A percentile compares a stretch with the other conserved stretches of the same genome.
These are phyloP conservation scores for Wakefieldia striispora DNA, from an alignment of 768 basidiomycete genomes.

Conservation along the genomic window DNA sequence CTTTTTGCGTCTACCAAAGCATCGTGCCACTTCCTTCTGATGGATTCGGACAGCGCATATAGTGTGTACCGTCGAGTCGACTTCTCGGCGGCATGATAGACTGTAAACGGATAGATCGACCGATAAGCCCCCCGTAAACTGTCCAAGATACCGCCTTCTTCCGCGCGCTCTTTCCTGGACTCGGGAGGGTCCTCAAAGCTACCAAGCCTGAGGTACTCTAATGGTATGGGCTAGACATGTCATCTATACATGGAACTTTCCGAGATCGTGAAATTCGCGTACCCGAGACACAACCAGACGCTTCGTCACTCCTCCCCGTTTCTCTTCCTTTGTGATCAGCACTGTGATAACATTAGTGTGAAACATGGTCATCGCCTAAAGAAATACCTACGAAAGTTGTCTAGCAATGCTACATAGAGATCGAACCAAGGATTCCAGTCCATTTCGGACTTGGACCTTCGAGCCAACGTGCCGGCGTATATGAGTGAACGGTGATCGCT, in stretches of 20 bases:
- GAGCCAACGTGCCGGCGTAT: constrained; percentile 60
- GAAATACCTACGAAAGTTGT: constrained; percentile 65
- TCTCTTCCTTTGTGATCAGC: constrained; percentile 62
- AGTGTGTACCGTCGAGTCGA: constrained; percentile 66
- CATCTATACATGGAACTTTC: constrained; percentile 7
- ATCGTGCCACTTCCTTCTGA: constrained; percentile 62
- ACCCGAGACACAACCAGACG: constrained; percentile 67
- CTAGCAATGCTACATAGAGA: constrained; percentile 62
- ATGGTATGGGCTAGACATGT: constrained; percentile 63
- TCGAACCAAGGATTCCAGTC: constrained; percentile 73
- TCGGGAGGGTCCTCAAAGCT: constrained; percentile 61
- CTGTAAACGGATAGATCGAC: constrained; percentile 70
- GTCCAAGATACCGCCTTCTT: constrained; percentile 58
- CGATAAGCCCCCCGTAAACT: constrained; percentile 50
- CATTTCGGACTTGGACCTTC: constrained; percentile 61
- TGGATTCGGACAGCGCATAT: constrained; percentile 55
- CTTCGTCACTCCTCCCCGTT: constrained; percentile 45
- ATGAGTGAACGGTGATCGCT: constrained; percentile 73
- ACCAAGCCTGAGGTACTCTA: constrained; percentile 74
- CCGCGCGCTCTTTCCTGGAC: constrained; percentile 57
- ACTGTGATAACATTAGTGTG: constrained; percentile 40
- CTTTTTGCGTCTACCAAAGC: constrained; percentile 61
- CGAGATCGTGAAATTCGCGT: constrained; percentile 21
- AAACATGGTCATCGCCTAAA: background rate
- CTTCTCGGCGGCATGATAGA: constrained; percentile 66